Base-by-base conservation (phyloP, 1,284 basidiomycete species). In the Trichosporon sp. region DNA sequence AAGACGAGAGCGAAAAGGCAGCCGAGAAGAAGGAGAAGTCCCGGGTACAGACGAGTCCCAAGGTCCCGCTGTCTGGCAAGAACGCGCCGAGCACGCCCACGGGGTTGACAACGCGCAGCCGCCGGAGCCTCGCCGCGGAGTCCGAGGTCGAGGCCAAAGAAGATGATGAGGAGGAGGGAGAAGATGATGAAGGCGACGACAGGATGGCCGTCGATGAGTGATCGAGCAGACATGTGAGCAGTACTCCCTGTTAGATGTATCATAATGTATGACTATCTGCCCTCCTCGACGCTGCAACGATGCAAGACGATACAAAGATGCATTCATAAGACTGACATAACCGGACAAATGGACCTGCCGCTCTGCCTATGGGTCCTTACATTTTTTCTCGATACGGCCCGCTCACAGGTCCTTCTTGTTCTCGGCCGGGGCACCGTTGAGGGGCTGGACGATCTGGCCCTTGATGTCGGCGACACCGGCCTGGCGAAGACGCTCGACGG, bases 401-500 rank as follows among this genome's bases (percentile, higher is more conserved):
- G 31, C 52, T 33, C 60, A 64, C 29, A 60, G 58, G 29, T 40
- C 37, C 62, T 64, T 64, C 58, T 64, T 64, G 31, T 19, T 11
- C 58, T 59, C 58, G 19, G 40, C 40, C 19, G 27, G 33, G 1
- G 36, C 6, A n/a, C 58, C 33, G 19, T n/a, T 11, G 57, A 58
- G 37, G 31, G 56, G 40, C 29, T 63, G 63, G 33, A 73, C 29
- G 11, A 73, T 66, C 61, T 71, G 62, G 52, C 66, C 69, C 32
- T 65, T 63, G 36, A 74, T 68, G 5, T 44, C 56, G 16, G 71
- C 68, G 36, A 71, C 70, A n/a, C 71, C 74, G 56, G 62, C 58
- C 37, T 34, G 52, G n/a, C 65, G 68, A 63, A 95, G 77, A 21
- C 91, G 83, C 68, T 86, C 83, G 14, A 91, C 80, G 59, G 93